Evolutionary conservation across 768 basidiomycete species (phyloP).

Genomic region (Russula brevipes): DNA sequence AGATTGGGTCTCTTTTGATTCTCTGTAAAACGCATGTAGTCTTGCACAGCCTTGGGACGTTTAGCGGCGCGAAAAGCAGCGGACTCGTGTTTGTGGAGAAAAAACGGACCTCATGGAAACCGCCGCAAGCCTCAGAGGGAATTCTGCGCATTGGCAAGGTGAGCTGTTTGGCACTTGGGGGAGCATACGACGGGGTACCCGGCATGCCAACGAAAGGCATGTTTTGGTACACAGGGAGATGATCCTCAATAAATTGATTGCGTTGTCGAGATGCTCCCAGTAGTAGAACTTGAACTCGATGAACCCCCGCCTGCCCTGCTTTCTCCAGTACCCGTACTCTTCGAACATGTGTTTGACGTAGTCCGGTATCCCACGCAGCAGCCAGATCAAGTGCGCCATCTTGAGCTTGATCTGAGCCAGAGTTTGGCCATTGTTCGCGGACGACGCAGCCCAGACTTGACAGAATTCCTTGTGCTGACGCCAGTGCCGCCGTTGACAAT

Average conservation of each 20-base stretch:
- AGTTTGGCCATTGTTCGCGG: constrained; percentile 20
- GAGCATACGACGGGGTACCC: constrained; percentile 23
- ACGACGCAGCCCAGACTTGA: constrained; percentile 23
- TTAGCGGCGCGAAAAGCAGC: not conserved
- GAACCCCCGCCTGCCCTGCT: constrained; percentile 19
- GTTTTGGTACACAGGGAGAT: constrained; percentile 4
- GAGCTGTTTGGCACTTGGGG: constrained; percentile 6
- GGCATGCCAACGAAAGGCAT: constrained; percentile 23
- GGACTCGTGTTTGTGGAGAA: not conserved
- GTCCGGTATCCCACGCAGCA: constrained; percentile 25
- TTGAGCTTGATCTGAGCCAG: constrained; percentile 26
- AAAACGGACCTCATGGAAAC: constrained; percentile 17
- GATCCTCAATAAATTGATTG: constrained; percentile 20
- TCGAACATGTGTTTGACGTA: constrained; percentile 22
- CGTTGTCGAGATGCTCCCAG: constrained; percentile 24
- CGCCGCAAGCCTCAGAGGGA: not conserved
- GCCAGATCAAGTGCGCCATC: constrained; percentile 27
- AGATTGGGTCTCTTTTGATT: constrained; percentile 20
- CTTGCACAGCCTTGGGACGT: constrained; percentile 14
- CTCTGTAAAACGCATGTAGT: constrained; percentile 22
- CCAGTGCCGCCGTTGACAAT: constrained; percentile 25
- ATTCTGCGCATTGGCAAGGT: constrained; percentile 20
- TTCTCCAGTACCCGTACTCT: constrained; percentile 19
- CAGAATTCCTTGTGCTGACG: constrained; percentile 26
- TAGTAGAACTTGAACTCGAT: constrained; percentile 27